Base-by-base conservation (phyloP, 2,329 filamentous ascomycete species). In the Bipolaris oryzae region DNA sequence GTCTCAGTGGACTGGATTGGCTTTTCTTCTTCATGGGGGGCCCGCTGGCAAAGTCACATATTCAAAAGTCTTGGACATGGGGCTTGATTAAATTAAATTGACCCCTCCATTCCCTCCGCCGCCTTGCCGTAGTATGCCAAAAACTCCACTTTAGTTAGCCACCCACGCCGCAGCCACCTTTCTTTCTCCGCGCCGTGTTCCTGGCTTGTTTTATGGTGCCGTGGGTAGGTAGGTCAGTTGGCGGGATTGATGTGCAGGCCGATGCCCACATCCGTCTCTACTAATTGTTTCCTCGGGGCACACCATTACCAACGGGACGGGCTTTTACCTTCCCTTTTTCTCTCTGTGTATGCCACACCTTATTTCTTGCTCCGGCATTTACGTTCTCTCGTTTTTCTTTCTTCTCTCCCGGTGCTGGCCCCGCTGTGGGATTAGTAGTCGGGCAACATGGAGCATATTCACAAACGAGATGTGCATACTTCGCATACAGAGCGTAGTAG, bases 401-500 rank as follows among this genome's bases (percentile, higher is more conserved):
- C 7, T 9, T 9, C 9, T 28, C 25, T 10, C 20, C 39, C 38
- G 28, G n/a, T 33, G 28, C 25, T 33, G 16, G 34, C 3, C 31
- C 28, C 23, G 20, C 31, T 18, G 15, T 39, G 37, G 16, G 15
- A 13, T 28, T 41, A 33, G 28, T 31, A 11, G 10, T 31, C 28
- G 13, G 23, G 31, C 25, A 58, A 39, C 21, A 65, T 65, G 63
- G 58, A 65, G 35, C 41, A 50, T 16, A 37, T 31, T 35, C 51
- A 61, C 25, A 63, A 63, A 38, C 54, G 58, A 38, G 61, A 57
- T 50, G 52, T 60, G 25, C 57, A 60, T 18, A 58, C 57, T 34
- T 62, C 61, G 38, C 61, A 68, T 13, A 60, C 53, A 3, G 63
- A 68, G 45, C 62, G 58, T 11, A 66, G 60, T 18, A 60, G 55